Evolutionary conservation across 495 filamentous ascomycete genomes (phyloP).

Genomic region (Penicillium simplicissimum): DNA sequence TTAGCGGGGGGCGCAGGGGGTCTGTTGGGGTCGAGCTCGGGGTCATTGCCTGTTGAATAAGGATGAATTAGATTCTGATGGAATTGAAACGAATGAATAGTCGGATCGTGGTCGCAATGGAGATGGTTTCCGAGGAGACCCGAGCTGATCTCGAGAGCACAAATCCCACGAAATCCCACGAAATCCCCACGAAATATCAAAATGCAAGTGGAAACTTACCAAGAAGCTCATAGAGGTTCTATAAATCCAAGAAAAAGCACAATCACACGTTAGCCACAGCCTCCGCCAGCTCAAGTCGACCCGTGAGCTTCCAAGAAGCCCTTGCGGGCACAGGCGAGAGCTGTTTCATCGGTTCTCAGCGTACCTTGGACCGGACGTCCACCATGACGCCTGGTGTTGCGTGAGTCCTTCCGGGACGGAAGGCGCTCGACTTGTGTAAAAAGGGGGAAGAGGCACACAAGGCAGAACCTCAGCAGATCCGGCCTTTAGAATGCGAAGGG

Average conservation of each 20-base stretch:
- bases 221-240: conserved; percentile 87
- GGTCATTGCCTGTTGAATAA: conserved; percentile 71
- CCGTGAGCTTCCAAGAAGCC: conserved; percentile 5
- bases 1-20: conserved; percentile 75
- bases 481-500: conserved; percentile 24
- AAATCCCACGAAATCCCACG: background rate
- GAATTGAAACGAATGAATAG: background rate
- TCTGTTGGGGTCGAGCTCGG: conserved; percentile 79
- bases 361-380: conserved; percentile 55
- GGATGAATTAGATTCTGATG: conserved; percentile 23
- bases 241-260: conserved; percentile 16
- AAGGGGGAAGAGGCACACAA: conserved; percentile 37
- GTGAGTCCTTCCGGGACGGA: conserved; percentile 49
- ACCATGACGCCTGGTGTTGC: conserved; percentile 52
- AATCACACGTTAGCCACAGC: conserved; percentile 31
- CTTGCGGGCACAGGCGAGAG: conserved; percentile 13
- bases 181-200: conserved; percentile 9
- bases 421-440: conserved; percentile 49
- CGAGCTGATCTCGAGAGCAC: background rate
- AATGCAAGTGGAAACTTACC: conserved; percentile 53
- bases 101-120: conserved; percentile 10
- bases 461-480: conserved; percentile 42
- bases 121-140: background rate
- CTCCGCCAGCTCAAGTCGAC: conserved; percentile 15
- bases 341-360: conserved; percentile 20